These are phyloP conservation scores for Candida boidinii DNA, from an alignment of 805 yeast genomes.

Conservation along the genomic window DNA sequence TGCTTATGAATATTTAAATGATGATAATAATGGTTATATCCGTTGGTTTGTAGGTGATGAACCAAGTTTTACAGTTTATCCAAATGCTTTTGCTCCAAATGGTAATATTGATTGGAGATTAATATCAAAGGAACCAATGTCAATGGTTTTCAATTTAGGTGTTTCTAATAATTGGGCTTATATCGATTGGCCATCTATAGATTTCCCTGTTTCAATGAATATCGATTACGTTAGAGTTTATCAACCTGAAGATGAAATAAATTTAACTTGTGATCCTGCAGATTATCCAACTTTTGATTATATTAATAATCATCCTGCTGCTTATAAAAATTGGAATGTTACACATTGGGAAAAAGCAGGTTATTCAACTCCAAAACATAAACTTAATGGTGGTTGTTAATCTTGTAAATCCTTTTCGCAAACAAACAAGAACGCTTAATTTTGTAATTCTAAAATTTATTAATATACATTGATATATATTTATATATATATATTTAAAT, in stretches of 20 bases:
- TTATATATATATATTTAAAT: too few relatives aligned
- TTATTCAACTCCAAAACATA: constrained; percentile 57
- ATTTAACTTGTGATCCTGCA: constrained; percentile 76
- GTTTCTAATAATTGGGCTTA: constrained; percentile 89
- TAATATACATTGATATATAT: too few relatives aligned
- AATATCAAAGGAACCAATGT: constrained; percentile 88
- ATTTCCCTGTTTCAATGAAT: constrained; percentile 70
- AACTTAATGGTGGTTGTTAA: constrained; percentile 38
- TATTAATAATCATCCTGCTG: constrained; percentile 49
- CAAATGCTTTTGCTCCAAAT: constrained; percentile 76
- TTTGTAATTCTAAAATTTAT: too few relatives aligned
- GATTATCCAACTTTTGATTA: constrained; percentile 83
- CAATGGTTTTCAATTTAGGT: constrained; percentile 81
- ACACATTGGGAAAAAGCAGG: constrained; percentile 43
- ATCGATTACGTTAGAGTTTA: constrained; percentile 88
- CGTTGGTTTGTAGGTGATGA: constrained; percentile 80
- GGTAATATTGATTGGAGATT: constrained; percentile 84
- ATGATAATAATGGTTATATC: constrained; percentile 61
- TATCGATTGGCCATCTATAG: constrained; percentile 78
- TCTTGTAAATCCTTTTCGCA: too few relatives aligned
- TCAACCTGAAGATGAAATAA: constrained; percentile 61
- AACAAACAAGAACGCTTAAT: too few relatives aligned
- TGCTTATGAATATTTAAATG: constrained; percentile 73
- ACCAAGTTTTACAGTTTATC: constrained; percentile 67
- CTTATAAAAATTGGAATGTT: constrained; percentile 26